phyloP scores from a whole-genome alignment of 2,329 filamentous ascomycete species.

The Metarhizium album region DNA sequence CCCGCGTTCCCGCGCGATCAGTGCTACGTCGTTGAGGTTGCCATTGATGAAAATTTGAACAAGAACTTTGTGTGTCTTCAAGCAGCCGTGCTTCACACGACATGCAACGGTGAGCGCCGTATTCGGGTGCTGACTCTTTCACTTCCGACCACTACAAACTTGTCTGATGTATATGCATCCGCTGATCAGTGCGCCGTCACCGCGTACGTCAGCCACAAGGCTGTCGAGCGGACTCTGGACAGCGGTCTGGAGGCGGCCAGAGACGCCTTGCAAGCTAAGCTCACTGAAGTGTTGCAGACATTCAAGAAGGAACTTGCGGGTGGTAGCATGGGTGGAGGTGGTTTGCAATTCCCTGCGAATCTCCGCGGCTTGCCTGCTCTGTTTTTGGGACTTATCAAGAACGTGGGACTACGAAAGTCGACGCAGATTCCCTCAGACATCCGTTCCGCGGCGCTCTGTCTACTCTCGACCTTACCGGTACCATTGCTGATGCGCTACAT shows the following conservation, averaged over 20 bases:
- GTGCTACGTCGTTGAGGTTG: constrained; percentile 94
- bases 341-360: constrained; percentile 89
- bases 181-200: constrained; percentile 91
- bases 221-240: constrained; percentile 79
- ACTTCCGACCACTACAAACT: constrained; percentile 80
- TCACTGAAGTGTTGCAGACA: constrained; percentile 84
- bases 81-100: constrained; percentile 91
- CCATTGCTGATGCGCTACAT: constrained; percentile 91
- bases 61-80: constrained; percentile 91
- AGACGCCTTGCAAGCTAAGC: constrained; percentile 82
- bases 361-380: constrained; percentile 77
- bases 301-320: constrained; percentile 96
- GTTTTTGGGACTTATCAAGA: constrained; percentile 92
- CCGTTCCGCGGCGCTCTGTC: constrained; percentile 81
- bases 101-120: constrained; percentile 90
- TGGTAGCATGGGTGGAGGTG: constrained; percentile 89
- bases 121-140: constrained; percentile 91
- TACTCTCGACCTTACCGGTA: constrained; percentile 86
- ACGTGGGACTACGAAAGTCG: constrained; percentile 85
- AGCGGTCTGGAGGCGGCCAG: constrained; percentile 82
- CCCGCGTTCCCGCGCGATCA: constrained; percentile 96
- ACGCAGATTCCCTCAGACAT: constrained; percentile 91
- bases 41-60: constrained; percentile 87
- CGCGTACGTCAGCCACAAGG: constrained; percentile 94
- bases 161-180: constrained; percentile 87